Evolutionary conservation across 305 asterid genomes (phyloP).

Genomic region (Rubia peregrina): DNA sequence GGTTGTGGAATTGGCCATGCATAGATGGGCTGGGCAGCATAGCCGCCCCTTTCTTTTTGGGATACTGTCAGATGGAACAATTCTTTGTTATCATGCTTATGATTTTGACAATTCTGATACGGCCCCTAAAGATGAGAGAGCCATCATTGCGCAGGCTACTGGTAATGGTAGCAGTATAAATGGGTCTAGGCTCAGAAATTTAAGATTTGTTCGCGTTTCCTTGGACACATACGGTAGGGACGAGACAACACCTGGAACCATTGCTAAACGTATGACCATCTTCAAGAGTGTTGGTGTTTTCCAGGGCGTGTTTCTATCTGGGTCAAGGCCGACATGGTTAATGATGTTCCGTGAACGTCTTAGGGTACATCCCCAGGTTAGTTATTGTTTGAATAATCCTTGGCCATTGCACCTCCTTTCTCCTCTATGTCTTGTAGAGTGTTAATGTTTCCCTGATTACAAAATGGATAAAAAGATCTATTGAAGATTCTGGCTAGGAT

Average conservation of each 20-base stretch:
- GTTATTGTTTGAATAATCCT: constrained; percentile 18
- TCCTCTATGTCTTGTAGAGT: not conserved
- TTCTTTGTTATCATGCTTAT: constrained; percentile 87
- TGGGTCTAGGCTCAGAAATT: constrained; percentile 79
- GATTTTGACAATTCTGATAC: constrained; percentile 62
- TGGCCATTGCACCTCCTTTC: not conserved
- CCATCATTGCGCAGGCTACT: constrained; percentile 35
- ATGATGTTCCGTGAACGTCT: constrained; percentile 93
- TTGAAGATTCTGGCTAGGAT: not conserved
- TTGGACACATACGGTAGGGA: constrained; percentile 74
- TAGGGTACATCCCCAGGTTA: constrained; percentile 89
- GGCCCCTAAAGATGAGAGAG: constrained; percentile 48
- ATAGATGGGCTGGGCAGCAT: constrained; percentile 68
- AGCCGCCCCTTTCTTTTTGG: constrained; percentile 83
- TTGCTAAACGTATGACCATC: constrained; percentile 54
- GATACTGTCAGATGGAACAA: constrained; percentile 82
- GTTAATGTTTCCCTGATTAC: not conserved
- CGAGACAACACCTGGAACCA: constrained; percentile 56
- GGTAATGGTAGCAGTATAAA: constrained; percentile 36
- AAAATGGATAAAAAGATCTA: not conserved
- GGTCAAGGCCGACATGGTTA: constrained; percentile 84
- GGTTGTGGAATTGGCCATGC: constrained; percentile 90
- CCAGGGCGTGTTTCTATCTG: constrained; percentile 77
- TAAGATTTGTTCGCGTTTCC: constrained; percentile 66
- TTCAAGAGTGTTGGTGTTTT: constrained; percentile 87